Base-by-base conservation (phyloP, 176 grass and related monocot genomes). In the Raddia guianensis region DNA sequence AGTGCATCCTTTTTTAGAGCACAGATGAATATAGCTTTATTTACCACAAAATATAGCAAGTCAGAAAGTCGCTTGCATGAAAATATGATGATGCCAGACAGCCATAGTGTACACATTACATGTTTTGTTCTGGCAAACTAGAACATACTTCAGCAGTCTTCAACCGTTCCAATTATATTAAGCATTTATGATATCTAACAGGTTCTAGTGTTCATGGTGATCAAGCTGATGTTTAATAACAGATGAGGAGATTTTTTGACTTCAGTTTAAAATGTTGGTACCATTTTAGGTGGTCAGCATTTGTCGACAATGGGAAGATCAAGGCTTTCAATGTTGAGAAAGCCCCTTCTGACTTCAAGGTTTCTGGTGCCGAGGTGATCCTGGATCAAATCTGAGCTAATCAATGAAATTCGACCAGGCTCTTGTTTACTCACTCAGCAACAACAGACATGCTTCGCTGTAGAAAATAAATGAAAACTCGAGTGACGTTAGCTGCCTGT, bases 281-380 rank as follows among this genome's bases (percentile, higher is more conserved):
- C 50, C 18, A 34, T 73, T 51, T 52, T 87, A 98, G 96, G 79
- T 98, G 92, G 96, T 98, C 96, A 5, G 96, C 92, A 7, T 98
- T 93, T 82, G 84, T 95, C 73, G 92, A 92, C 8, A 73, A 95
- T 49, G 96, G 96, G 33, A 91, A 93, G 76, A 95, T 98, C 76
- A 95, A 93, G 83, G 76, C 79, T 16, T 82, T 98, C n/a, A 98
- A 95, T 45, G 83, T 98, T 10, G 96, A 98, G 84, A 87, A 90
- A 66, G 96, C 82, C 40, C 92, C 96, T 12, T 98, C 96, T 0
- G 86, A 93, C 4, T 93, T 98, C 60, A 93, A 95, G 73, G 86
- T 93, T 46, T 98, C 96, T 82, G 82, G 92, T 14, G 96, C 83
- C 2, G 96, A 95, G 81, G 90, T 93, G 74, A 95, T 98, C 49